Conservation (phyloP, 495 filamentous ascomycete species). For the Clohesyomyces aquaticus region DNA sequence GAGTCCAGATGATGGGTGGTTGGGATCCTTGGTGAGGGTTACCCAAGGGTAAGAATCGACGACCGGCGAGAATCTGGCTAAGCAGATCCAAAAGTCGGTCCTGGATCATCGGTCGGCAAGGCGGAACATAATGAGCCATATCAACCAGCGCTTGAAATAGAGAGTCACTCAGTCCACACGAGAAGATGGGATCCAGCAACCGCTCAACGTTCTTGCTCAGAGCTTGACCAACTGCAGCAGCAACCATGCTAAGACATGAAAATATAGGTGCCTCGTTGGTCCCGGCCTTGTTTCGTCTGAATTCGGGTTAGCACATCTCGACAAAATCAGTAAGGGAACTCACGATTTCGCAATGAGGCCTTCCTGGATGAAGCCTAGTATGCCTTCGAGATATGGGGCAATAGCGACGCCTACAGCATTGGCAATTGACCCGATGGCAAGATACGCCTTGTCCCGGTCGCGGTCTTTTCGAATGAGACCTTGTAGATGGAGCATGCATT, state of each 20-base stretch:
- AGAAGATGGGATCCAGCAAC: slow-evolving; percentile 93
- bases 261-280: slow-evolving; percentile 92
- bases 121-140: slow-evolving; percentile 98
- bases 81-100: slow-evolving; percentile 92
- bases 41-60: slow-evolving; percentile 87
- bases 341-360: slow-evolving; percentile 77
- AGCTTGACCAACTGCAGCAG: slow-evolving; percentile 90
- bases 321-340: neutral
- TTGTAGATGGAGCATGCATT: slow-evolving; percentile 96
- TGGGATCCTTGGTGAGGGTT: slow-evolving; percentile 70
- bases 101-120: slow-evolving; percentile 88
- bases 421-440: slow-evolving; percentile 95
- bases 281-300: slow-evolving; percentile 46
- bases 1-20: slow-evolving; percentile 73
- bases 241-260: slow-evolving; percentile 95
- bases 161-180: slow-evolving; percentile 88
- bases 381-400: slow-evolving; percentile 91
- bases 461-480: slow-evolving; percentile 94
- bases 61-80: slow-evolving; percentile 88
- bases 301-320: neutral
- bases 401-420: slow-evolving; percentile 91
- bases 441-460: slow-evolving; percentile 84
- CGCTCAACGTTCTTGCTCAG: slow-evolving; percentile 98
- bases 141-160: slow-evolving; percentile 94
- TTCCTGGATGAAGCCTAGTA: slow-evolving; percentile 88